A percentile compares a stretch with the other conserved stretches of the same genome.
phyloP scores from a whole-genome alignment of 345 rosid species.

The Lagerstroemia speciosa region DNA sequence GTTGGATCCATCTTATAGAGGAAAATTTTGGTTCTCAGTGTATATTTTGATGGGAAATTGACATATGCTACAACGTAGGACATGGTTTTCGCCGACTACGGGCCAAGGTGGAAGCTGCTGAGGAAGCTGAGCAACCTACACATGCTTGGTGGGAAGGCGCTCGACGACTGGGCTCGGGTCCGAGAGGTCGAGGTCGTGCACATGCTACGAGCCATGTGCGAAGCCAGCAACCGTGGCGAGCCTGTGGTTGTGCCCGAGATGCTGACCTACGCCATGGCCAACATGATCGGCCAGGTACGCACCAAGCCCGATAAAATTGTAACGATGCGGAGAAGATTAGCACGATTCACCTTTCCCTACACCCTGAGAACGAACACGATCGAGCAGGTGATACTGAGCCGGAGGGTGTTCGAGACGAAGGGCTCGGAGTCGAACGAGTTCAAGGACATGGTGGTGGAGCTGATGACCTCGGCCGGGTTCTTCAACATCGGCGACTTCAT shows the following conservation, averaged over 20 bases:
- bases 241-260: conserved; percentile 37
- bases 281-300: conserved; percentile 47
- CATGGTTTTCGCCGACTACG: conserved; percentile 53
- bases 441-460: conserved; percentile 68
- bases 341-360: no score
- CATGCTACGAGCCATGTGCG: conserved; percentile 39
- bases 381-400: conserved; percentile 45
- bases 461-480: conserved; percentile 46
- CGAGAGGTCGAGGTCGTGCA: conserved; percentile 30
- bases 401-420: conserved; percentile 38
- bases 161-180: conserved; percentile 33
- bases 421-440: conserved; percentile 55
- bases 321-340: conserved; percentile 39
- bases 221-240: conserved; percentile 17
- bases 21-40: no score
- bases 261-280: conserved; percentile 40
- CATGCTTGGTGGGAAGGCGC: conserved; percentile 55
- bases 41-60: no score
- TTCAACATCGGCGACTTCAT: conserved; percentile 62
- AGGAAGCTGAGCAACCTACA: conserved; percentile 51
- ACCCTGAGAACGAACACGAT: conserved; percentile 23
- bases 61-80: conserved; percentile 16
- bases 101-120: conserved; percentile 44
- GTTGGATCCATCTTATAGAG: no score
- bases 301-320: conserved; percentile 38